Conservation (phyloP, 257 asterid genomes). For the Osmanthus fragrans region DNA sequence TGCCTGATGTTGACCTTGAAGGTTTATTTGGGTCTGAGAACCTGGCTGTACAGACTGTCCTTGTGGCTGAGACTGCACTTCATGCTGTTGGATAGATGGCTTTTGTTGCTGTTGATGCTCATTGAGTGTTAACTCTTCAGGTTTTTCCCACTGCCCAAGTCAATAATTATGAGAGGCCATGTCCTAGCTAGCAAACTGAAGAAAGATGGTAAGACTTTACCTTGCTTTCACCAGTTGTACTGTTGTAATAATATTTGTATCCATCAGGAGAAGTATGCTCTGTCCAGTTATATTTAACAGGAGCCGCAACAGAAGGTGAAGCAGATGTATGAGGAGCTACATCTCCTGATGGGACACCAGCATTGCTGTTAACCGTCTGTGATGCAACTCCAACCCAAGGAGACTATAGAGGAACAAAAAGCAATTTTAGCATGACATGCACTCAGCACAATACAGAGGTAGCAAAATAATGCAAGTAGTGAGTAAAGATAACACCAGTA, state of each 20-base stretch:
- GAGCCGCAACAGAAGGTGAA: conserved; percentile 34
- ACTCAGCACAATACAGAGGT: background rate
- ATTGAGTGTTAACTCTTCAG: conserved; percentile 60
- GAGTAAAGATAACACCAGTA: background rate
- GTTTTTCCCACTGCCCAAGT: conserved; percentile 85
- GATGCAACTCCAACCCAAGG: conserved; percentile 61
- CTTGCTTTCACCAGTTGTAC: conserved; percentile 90
- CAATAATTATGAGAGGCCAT: conserved; percentile 18
- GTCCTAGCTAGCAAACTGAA: background rate
- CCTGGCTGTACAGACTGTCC: conserved; percentile 51
- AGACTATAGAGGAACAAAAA: conserved; percentile 39
- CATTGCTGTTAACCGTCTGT: conserved; percentile 40
- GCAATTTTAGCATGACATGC: background rate
- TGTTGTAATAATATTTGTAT: conserved; percentile 85
- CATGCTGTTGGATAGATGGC: conserved; percentile 50
- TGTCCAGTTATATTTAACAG: conserved; percentile 67
- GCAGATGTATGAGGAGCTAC: conserved; percentile 41
- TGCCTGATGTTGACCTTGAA: conserved; percentile 52
- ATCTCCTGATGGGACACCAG: conserved; percentile 46
- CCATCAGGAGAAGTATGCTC: conserved; percentile 97
- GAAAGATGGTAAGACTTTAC: conserved; percentile 38
- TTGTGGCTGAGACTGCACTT: conserved; percentile 48
- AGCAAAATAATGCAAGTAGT: background rate
- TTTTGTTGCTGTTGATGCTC: conserved; percentile 55
- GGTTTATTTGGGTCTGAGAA: conserved; percentile 59